These are phyloP conservation scores for Leccinum huronense DNA, from an alignment of 1,284 basidiomycete genomes.

Conservation along the genomic window DNA sequence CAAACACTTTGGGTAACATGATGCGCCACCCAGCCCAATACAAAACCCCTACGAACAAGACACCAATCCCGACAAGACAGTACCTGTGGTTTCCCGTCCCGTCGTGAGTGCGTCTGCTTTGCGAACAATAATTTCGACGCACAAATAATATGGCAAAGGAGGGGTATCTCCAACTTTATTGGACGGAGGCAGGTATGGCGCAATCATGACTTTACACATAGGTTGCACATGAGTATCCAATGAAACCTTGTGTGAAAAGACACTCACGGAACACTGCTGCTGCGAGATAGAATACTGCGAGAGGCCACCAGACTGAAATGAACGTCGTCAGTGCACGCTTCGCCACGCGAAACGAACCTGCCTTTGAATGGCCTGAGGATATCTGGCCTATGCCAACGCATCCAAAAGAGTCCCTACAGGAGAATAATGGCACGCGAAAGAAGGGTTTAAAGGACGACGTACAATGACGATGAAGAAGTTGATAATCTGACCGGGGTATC, in stretches of 20 bases:
- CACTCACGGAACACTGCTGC: slow-evolving; percentile 50
- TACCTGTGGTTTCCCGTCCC: slow-evolving; percentile 37
- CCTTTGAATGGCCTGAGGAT: slow-evolving; percentile 57
- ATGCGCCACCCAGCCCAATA: slow-evolving; percentile 60
- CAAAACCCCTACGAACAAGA: slow-evolving; percentile 45
- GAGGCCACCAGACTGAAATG: slow-evolving; percentile 52
- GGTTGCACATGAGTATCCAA: neutral
- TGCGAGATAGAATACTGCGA: slow-evolving; percentile 56
- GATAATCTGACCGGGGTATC: slow-evolving; percentile 58
- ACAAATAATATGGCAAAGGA: slow-evolving; percentile 60
- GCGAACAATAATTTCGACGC: slow-evolving; percentile 17
- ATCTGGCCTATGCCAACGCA: slow-evolving; percentile 51
- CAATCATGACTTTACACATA: slow-evolving; percentile 45
- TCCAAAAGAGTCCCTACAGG: slow-evolving; percentile 45
- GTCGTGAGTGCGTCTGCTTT: neutral
- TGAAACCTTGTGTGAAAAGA: neutral
- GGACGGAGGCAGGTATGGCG: slow-evolving; percentile 55
- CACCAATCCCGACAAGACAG: slow-evolving; percentile 54
- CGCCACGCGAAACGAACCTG: slow-evolving; percentile 10
- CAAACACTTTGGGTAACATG: slow-evolving; percentile 47
- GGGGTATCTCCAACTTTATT: slow-evolving; percentile 58
- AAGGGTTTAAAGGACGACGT: neutral
- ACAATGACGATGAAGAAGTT: slow-evolving; percentile 56
- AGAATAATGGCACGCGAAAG: neutral
- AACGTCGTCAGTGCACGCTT: neutral